Conservation (phyloP, 1,139 yeast genomes). For the Kodamaea derodonti region DNA sequence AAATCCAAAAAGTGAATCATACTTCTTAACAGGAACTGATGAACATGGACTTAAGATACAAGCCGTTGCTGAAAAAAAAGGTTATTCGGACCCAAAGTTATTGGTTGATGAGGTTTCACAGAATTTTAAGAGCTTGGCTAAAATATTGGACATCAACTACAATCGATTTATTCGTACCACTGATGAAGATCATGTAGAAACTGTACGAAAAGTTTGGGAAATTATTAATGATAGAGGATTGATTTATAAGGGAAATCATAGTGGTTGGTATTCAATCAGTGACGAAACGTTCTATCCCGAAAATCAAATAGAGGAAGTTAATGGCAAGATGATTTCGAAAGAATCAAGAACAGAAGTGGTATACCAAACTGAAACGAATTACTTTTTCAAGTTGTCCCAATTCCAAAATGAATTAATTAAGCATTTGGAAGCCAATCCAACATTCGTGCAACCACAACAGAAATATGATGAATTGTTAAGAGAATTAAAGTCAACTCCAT, state of each 20-base stretch:
- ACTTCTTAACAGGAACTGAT: slow-evolving; percentile 88
- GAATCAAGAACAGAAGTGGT: slow-evolving; percentile 78
- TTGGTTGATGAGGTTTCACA: slow-evolving; percentile 71
- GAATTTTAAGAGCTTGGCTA: slow-evolving; percentile 63
- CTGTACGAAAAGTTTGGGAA: slow-evolving; percentile 71
- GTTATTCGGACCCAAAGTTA: slow-evolving; percentile 46
- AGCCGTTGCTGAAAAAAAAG: slow-evolving; percentile 55
- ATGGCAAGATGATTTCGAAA: slow-evolving; percentile 50
- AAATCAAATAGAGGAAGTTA: slow-evolving; percentile 55
- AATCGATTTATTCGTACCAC: slow-evolving; percentile 90
- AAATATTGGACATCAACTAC: slow-evolving; percentile 50
- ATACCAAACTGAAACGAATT: slow-evolving; percentile 77
- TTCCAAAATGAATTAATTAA: slow-evolving; percentile 55
- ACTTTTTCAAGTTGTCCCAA: slow-evolving; percentile 70
- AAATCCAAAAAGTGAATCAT: slow-evolving; percentile 34
- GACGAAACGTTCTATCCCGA: slow-evolving; percentile 95
- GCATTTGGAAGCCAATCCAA: slow-evolving; percentile 43
- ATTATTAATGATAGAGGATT: slow-evolving; percentile 54
- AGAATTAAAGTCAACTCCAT: slow-evolving; percentile 47
- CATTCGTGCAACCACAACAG: slow-evolving; percentile 61
- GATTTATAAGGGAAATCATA: slow-evolving; percentile 78
- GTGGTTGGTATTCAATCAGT: slow-evolving; percentile 93
- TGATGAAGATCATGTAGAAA: slow-evolving; percentile 65
- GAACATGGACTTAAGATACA: slow-evolving; percentile 96
- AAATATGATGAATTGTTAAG: slow-evolving; percentile 54